Evolutionary conservation across 208 protist genomes (phyloP).

Genomic region (Trypanosoma rangeli): DNA sequence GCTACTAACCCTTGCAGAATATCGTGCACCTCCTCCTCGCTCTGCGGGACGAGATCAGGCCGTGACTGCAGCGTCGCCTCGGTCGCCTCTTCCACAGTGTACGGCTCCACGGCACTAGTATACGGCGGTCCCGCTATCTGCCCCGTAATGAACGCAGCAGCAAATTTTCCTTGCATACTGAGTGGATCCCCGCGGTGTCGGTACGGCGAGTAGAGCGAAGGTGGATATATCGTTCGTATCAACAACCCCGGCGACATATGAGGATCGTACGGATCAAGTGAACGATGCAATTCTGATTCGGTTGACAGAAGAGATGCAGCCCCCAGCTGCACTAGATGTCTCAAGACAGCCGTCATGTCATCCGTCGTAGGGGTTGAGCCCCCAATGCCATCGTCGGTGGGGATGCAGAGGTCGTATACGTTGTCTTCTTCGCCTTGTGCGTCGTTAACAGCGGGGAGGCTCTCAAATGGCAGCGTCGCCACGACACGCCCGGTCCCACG

Average conservation of each 20-base stretch:
- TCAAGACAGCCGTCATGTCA: slow-evolving; percentile 47
- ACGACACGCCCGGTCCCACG: slow-evolving; percentile 50
- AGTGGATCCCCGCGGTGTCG: slow-evolving; percentile 56
- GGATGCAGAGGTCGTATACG: slow-evolving; percentile 19
- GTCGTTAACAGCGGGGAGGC: slow-evolving; percentile 25
- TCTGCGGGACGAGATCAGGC: slow-evolving; percentile 26
- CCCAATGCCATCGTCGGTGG: slow-evolving; percentile 9
- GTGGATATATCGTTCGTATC: slow-evolving; percentile 52
- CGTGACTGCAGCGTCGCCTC: slow-evolving; percentile 8
- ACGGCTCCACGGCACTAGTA: slow-evolving; percentile 30
- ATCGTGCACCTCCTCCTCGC: slow-evolving; percentile 24
- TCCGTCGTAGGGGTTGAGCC: neutral
- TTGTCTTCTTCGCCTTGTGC: slow-evolving; percentile 10
- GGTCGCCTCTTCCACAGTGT: slow-evolving; percentile 26
- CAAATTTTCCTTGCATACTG: neutral
- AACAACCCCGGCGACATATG: slow-evolving; percentile 47
- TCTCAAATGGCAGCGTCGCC: slow-evolving; percentile 77
- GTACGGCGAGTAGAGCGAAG: slow-evolving; percentile 74
- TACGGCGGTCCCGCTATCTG: slow-evolving; percentile 23
- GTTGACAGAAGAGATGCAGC: slow-evolving; percentile 60
- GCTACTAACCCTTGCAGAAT: slow-evolving; percentile 26
- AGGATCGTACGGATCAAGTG: slow-evolving; percentile 49
- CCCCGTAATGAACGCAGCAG: neutral
- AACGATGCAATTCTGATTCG: slow-evolving; percentile 34
- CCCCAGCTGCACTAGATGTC: slow-evolving; percentile 63